phyloP scores from a whole-genome alignment of 2,329 filamentous ascomycete genomes.

The Aureobasidium vineae region DNA sequence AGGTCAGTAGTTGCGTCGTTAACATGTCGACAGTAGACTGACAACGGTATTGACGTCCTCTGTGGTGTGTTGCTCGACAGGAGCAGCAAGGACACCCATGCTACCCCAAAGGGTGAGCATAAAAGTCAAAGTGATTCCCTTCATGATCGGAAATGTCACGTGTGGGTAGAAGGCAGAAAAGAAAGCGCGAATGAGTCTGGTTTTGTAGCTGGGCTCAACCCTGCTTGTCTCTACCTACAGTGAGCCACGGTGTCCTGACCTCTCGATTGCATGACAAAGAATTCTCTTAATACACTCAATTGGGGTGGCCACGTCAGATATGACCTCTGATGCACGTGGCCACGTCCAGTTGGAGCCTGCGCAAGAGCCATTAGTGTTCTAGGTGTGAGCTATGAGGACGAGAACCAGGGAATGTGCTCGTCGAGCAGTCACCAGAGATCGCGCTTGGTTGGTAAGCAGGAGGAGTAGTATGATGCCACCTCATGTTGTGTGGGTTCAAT shows the following conservation, averaged over 20 bases:
- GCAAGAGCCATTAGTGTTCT: neutral
- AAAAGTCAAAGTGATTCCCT: neutral
- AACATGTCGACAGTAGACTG: neutral
- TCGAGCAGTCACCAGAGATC: neutral
- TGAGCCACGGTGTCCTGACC: neutral
- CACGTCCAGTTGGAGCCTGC: neutral
- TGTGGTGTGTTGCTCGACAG: neutral
- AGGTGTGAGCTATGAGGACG: neutral
- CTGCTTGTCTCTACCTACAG: neutral
- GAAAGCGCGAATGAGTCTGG: neutral
- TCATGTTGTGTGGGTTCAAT: neutral
- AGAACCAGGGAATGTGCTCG: neutral
- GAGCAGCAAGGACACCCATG: neutral
- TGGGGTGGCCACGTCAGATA: neutral
- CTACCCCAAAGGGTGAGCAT: neutral
- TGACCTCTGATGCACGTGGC: neutral
- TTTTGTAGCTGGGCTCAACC: neutral
- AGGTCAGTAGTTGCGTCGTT: neutral
- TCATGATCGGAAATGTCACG: conserved; percentile 1
- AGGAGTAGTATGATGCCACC: neutral
- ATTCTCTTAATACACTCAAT: neutral
- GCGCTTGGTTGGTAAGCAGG: neutral
- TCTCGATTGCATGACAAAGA: neutral
- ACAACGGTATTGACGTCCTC: neutral
- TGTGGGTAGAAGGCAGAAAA: neutral